Percentiles rank a stretch among this genome's conserved stretches.
Conservation (phyloP, 768 basidiomycete species). For the Amanita polypyramis region DNA sequence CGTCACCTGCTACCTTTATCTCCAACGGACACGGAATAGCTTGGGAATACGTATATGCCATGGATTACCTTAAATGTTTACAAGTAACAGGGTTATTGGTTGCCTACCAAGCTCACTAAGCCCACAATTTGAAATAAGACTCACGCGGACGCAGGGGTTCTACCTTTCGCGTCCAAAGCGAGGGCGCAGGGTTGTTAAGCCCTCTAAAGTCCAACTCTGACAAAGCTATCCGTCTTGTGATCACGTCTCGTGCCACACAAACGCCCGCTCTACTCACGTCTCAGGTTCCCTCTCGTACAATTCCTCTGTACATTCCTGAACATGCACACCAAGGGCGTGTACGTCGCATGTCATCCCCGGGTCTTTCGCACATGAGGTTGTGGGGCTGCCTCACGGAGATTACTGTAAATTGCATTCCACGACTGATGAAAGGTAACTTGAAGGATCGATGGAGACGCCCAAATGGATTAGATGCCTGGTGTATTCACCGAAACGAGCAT, state of each 20-base stretch:
- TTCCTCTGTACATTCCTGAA: no score
- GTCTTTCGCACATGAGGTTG: no score
- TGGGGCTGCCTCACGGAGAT: no score
- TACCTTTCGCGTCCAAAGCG: background rate
- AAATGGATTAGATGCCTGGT: background rate
- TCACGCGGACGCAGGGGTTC: background rate
- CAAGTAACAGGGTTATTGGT: background rate
- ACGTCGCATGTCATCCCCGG: no score
- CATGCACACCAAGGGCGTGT: no score
- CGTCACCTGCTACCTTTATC: constrained; percentile 1
- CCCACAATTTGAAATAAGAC: background rate
- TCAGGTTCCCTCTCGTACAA: no score
- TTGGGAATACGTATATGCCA: background rate
- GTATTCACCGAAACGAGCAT: background rate
- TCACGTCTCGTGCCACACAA: background rate
- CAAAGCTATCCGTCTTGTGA: background rate
- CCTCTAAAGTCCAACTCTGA: background rate
- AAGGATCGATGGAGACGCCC: no score
- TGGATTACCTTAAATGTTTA: no score
- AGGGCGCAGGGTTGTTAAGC: background rate
- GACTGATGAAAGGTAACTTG: no score
- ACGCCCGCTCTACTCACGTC: background rate
- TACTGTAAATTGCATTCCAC: no score
- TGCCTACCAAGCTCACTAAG: background rate
- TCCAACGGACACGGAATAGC: background rate